phyloP scores from a whole-genome alignment of 257 asterid species.

The Solanum raphanifolium region DNA sequence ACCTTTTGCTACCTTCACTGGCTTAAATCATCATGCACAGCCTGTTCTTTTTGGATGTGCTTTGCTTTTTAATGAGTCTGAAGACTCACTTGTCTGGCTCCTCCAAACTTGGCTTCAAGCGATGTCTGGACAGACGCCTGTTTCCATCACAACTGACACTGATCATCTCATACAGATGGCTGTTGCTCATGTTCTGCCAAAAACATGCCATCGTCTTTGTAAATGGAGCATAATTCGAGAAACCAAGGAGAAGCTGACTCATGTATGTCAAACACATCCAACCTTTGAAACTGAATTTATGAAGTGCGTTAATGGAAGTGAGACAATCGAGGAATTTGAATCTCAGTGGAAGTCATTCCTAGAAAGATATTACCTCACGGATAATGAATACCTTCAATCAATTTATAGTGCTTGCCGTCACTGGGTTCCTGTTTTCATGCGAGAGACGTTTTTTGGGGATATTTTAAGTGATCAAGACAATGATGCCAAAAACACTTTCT shows the following conservation, averaged over 20 bases:
- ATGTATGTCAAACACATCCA: conserved; percentile 35
- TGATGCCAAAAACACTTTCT: conserved; percentile 30
- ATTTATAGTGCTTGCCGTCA: conserved; percentile 52
- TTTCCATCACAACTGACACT: conserved; percentile 57
- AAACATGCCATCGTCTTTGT: conserved; percentile 50
- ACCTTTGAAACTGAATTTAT: conserved; percentile 48
- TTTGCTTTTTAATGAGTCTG: conserved; percentile 50
- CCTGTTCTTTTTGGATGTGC: conserved; percentile 84
- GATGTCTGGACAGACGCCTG: conserved; percentile 50
- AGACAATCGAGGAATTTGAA: conserved; percentile 66
- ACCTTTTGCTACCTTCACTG: conserved; percentile 64
- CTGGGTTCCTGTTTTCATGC: conserved; percentile 73
- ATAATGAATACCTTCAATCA: conserved; percentile 69
- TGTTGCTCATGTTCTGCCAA: conserved; percentile 52
- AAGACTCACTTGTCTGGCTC: conserved; percentile 54
- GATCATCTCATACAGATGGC: conserved; percentile 56
- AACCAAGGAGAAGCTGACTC: conserved; percentile 51
- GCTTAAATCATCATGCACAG: conserved; percentile 79
- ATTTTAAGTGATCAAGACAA: conserved; percentile 25
- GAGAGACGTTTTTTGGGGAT: conserved; percentile 70
- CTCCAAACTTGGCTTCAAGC: conserved; percentile 67
- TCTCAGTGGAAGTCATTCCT: conserved; percentile 52
- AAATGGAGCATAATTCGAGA: conserved; percentile 62
- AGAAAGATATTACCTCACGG: conserved; percentile 35
- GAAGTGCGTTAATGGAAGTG: conserved; percentile 53